A percentile compares a stretch with the other conserved stretches of the same genome.
These are phyloP conservation scores for Populus pruinosa DNA, from an alignment of 345 rosid genomes.

Conservation along the genomic window DNA sequence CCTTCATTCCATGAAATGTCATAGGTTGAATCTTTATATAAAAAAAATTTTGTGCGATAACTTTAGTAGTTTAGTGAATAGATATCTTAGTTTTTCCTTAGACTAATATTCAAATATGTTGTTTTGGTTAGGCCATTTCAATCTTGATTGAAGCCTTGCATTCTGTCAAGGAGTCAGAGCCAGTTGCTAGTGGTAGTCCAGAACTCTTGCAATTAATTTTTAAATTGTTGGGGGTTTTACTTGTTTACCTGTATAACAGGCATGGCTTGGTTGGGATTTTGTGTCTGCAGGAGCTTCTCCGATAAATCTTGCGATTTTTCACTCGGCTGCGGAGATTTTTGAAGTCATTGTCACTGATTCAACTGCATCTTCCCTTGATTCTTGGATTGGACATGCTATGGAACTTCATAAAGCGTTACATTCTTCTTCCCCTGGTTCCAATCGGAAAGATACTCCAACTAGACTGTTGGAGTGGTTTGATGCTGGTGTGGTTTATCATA, in stretches of 20 bases:
- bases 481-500: conserved; percentile 89
- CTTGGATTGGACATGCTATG: conserved; percentile 87
- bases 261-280: conserved; percentile 24
- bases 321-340: conserved; percentile 94
- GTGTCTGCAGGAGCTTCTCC: conserved; percentile 76
- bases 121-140: conserved; percentile 52
- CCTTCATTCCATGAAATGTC: not conserved
- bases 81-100: not conserved
- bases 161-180: conserved; percentile 74
- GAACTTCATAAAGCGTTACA: conserved; percentile 85
- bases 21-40: not conserved
- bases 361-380: conserved; percentile 72
- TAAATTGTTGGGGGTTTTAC: not conserved
- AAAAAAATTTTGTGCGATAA: too few relatives aligned
- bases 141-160: conserved; percentile 82
- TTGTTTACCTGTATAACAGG: conserved; percentile 16
- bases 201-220: conserved; percentile 16
- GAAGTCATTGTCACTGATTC: conserved; percentile 89
- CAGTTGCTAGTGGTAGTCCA: conserved; percentile 56
- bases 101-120: not conserved
- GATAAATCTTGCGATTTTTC: conserved; percentile 85
- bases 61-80: not conserved
- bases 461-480: conserved; percentile 93
- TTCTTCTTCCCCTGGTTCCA: conserved; percentile 90
- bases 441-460: conserved; percentile 88